Percentiles rank a stretch among this genome's conserved stretches.
Conservation (phyloP, 352 stramenopile genomes). For the Phytopythium aichiense region DNA sequence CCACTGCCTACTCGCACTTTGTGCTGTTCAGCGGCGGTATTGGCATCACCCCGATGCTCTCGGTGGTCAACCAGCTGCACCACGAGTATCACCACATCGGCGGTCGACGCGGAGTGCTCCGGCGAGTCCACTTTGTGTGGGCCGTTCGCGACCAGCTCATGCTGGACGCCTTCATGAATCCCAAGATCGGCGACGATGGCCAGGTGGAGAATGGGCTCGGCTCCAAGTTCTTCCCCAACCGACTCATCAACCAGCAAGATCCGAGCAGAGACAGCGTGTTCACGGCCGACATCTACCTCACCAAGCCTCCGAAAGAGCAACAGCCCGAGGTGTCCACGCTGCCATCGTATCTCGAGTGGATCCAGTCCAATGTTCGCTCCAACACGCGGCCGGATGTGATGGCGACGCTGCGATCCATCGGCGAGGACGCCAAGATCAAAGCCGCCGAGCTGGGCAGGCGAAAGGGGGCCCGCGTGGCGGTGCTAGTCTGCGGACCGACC, state of each 20-base stretch:
- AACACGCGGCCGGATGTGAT: conserved; percentile 22
- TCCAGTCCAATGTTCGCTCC: conserved; percentile 19
- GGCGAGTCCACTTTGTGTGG: conserved; percentile 48
- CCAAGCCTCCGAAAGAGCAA: conserved; percentile 8
- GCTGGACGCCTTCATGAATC: conserved; percentile 18
- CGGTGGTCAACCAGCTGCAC: conserved; percentile 39
- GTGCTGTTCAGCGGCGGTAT: conserved; percentile 46
- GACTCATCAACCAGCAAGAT: neutral
- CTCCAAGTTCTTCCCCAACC: conserved; percentile 4
- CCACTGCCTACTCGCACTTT: conserved; percentile 41
- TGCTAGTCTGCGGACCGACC: conserved; percentile 38
- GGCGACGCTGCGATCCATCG: conserved; percentile 19
- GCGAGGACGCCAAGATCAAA: conserved; percentile 16
- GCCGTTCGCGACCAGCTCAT: conserved; percentile 31
- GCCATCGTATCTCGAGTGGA: conserved; percentile 13
- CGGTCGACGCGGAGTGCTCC: conserved; percentile 11
- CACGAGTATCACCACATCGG: conserved; percentile 19
- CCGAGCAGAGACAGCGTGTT: conserved; percentile 13
- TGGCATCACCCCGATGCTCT: conserved; percentile 49
- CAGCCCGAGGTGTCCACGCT: conserved; percentile 15
- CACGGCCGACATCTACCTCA: conserved; percentile 33
- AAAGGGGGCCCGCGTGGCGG: conserved; percentile 22
- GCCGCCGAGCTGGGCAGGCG: conserved; percentile 1
- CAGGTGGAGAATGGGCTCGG: neutral
- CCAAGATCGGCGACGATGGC: neutral